These are phyloP conservation scores for Boletus vermiculosoides DNA, from an alignment of 768 basidiomycete species.

Conservation along the genomic window DNA sequence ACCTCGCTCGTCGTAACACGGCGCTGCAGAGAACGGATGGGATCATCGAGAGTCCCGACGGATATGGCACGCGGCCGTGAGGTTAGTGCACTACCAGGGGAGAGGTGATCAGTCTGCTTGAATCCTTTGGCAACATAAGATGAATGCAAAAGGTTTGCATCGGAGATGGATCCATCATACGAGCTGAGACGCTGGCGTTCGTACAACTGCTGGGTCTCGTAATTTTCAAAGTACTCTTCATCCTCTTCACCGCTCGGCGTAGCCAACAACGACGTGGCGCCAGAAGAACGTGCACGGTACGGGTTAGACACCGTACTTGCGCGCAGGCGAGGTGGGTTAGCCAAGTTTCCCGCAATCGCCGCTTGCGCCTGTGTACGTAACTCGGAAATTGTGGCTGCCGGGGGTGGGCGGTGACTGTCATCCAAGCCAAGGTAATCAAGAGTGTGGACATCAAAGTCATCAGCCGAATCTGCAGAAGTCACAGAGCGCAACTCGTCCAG, in stretches of 20 bases:
- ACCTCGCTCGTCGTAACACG: constrained; percentile 59
- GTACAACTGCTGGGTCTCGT: constrained; percentile 41
- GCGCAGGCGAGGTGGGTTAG: constrained; percentile 75
- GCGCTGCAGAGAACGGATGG: constrained; percentile 66
- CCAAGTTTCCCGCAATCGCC: constrained; percentile 81
- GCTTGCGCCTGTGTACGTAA: constrained; percentile 87
- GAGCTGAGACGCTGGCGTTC: constrained; percentile 59
- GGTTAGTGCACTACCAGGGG: constrained; percentile 39
- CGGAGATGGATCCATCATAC: constrained; percentile 56
- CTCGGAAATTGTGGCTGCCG: constrained; percentile 86
- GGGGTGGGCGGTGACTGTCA: constrained; percentile 67
- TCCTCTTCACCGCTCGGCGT: constrained; percentile 68
- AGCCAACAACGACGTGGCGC: constrained; percentile 57
- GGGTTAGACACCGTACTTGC: constrained; percentile 93
- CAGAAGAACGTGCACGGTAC: constrained; percentile 68
- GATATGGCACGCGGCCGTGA: constrained; percentile 80
- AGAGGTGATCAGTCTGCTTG: constrained; percentile 70
- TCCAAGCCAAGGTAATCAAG: constrained; percentile 96
- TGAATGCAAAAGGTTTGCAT: constrained; percentile 52
- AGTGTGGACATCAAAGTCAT: constrained; percentile 91
- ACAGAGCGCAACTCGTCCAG: constrained; percentile 83
- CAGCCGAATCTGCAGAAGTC: constrained; percentile 74
- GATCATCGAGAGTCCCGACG: constrained; percentile 84
- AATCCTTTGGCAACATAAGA: constrained; percentile 71
- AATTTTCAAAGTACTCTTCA: constrained; percentile 70